Evolutionary conservation across 2,329 filamentous ascomycete genomes (phyloP).

Genomic region (Claviceps sorghi): DNA sequence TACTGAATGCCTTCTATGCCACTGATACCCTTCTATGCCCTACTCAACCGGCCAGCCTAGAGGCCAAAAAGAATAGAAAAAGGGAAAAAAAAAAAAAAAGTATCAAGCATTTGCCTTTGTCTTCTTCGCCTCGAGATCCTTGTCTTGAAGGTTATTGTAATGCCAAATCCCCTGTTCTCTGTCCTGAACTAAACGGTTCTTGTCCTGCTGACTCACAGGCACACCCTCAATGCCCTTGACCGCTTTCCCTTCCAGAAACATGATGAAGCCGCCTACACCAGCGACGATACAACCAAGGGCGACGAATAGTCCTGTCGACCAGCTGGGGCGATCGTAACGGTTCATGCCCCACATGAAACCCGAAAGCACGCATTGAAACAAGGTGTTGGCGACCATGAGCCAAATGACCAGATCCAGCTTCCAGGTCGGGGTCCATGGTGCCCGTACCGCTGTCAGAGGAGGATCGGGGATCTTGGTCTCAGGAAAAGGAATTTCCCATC

Average conservation of each 20-base stretch:
- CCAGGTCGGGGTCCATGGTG: conserved; percentile 53
- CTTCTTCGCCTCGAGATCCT: conserved; percentile 11
- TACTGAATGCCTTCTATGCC: no score
- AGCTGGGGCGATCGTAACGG: conserved; percentile 57
- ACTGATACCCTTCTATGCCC: background rate
- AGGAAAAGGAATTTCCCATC: conserved; percentile 43
- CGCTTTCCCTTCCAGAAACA: conserved; percentile 55
- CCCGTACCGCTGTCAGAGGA: conserved; percentile 58
- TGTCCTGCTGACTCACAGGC: conserved; percentile 42
- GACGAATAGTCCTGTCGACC: conserved; percentile 69
- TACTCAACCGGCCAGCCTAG: background rate
- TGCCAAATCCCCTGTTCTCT: conserved; percentile 41
- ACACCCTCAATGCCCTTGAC: conserved; percentile 62
- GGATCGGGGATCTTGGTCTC: conserved; percentile 45
- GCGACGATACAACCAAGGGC: conserved; percentile 57
- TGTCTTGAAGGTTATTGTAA: conserved; percentile 30
- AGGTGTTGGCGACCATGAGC: conserved; percentile 65
- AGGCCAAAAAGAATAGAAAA: no score
- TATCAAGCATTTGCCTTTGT: background rate
- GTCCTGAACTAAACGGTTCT: conserved; percentile 34
- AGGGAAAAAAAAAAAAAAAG: background rate
- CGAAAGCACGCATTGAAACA: conserved; percentile 58
- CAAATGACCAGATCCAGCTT: conserved; percentile 69
- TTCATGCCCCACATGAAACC: conserved; percentile 76
- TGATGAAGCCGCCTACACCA: conserved; percentile 52